Conservation (phyloP, 1,284 basidiomycete species). For the Irpex rosettiformis region DNA sequence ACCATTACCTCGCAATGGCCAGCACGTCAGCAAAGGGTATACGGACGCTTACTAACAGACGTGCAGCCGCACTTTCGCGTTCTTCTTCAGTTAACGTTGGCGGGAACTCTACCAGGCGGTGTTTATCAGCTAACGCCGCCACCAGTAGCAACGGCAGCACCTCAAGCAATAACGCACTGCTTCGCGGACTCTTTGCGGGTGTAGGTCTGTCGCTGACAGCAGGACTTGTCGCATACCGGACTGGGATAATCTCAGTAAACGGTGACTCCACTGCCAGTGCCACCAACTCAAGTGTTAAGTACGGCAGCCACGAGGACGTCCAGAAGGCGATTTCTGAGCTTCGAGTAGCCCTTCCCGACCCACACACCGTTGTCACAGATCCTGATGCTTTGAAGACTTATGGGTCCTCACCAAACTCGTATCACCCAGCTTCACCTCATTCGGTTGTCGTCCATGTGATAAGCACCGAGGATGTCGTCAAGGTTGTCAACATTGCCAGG, state of each 20-base stretch:
- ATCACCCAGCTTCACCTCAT: constrained; percentile 62
- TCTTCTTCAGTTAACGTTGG: neutral
- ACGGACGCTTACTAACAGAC: neutral
- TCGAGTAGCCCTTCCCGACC: constrained; percentile 40
- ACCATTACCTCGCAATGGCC: neutral
- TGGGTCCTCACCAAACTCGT: constrained; percentile 67
- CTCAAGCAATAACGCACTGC: constrained; percentile 6
- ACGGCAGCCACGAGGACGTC: constrained; percentile 35
- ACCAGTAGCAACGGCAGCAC: neutral
- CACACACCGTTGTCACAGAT: constrained; percentile 46
- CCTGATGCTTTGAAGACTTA: constrained; percentile 46
- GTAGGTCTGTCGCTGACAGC: constrained; percentile 10
- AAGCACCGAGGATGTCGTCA: constrained; percentile 56
- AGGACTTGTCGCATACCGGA: constrained; percentile 9
- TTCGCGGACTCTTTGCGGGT: constrained; percentile 11
- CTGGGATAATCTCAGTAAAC: constrained; percentile 9
- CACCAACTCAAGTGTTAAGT: constrained; percentile 9
- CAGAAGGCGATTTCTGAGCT: constrained; percentile 54
- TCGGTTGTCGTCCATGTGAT: constrained; percentile 52
- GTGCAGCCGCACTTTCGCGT: neutral
- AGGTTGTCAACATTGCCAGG: constrained; percentile 53
- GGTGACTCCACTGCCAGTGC: constrained; percentile 12
- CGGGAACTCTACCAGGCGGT: neutral
- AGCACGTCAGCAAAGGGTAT: neutral
- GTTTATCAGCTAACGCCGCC: neutral